These are phyloP conservation scores for Alloteropsis semialata DNA, from an alignment of 176 grass and related monocot species.

Conservation along the genomic window DNA sequence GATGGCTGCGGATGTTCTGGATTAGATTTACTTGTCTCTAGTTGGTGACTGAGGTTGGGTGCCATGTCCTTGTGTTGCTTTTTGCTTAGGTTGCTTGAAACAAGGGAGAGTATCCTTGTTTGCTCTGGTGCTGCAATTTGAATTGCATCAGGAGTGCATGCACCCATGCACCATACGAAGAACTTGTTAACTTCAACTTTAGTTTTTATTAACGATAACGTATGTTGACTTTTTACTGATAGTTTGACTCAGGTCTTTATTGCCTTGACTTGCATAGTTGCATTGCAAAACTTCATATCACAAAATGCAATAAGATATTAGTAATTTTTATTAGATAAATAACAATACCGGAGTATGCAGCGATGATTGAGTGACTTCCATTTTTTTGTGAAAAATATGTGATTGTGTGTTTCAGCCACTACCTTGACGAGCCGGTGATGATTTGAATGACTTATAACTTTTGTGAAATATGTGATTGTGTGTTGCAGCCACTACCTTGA, in stretches of 20 bases:
- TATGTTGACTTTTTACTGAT: slow-evolving; percentile 6
- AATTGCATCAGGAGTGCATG: background rate
- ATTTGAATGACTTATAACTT: background rate
- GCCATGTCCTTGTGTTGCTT: slow-evolving; percentile 23
- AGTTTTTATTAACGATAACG: background rate
- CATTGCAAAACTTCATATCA: background rate
- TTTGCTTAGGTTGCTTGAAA: slow-evolving; percentile 29
- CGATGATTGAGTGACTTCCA: too few relatives aligned
- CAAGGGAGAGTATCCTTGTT: slow-evolving; percentile 18
- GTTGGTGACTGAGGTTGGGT: background rate
- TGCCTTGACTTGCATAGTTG: too few relatives aligned
- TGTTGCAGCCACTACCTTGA: slow-evolving; percentile 96
- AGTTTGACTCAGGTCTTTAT: background rate
- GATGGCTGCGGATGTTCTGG: background rate
- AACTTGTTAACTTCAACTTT: background rate
- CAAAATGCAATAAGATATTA: background rate
- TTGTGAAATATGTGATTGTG: slow-evolving; percentile 1
- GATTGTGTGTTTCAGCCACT: too few relatives aligned
- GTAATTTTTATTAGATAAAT: background rate
- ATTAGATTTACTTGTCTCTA: slow-evolving; percentile 7
- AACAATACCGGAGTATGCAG: background rate
- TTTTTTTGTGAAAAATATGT: too few relatives aligned
- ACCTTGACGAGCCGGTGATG: too few relatives aligned
- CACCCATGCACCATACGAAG: background rate
- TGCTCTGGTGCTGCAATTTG: slow-evolving; percentile 5